Evolutionary conservation across 75 land plant genomes (phyloP).

Genomic region (Cupressus sempervirens): DNA sequence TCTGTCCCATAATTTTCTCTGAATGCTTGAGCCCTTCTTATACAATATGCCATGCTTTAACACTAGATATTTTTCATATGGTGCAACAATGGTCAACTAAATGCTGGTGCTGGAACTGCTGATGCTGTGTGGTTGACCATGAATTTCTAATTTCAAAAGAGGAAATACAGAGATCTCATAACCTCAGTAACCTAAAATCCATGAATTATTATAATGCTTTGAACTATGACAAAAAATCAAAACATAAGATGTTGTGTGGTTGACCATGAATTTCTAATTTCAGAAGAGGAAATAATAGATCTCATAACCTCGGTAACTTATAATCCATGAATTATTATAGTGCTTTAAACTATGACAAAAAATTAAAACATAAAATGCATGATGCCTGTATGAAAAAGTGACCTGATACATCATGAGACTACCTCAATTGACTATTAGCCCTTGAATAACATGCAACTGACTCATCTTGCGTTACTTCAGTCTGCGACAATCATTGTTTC

Average conservation of each 20-base stretch:
- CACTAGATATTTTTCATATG: neutral
- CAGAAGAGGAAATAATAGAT: neutral
- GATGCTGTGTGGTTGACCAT: neutral
- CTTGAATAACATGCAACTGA: neutral
- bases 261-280: neutral
- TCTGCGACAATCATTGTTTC: neutral
- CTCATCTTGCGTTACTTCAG: neutral
- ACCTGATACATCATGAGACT: neutral
- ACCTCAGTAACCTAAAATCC: neutral
- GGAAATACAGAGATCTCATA: neutral
- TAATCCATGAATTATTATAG: neutral
- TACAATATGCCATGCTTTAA: too few species aligned
- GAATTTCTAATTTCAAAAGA: neutral
- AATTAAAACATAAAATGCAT: neutral
- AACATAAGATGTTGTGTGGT: neutral
- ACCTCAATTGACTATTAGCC: neutral
- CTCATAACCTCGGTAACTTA: neutral
- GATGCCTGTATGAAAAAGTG: neutral
- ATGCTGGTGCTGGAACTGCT: neutral
- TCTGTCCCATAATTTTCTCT: neutral
- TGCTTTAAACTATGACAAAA: neutral
- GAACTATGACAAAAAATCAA: too few species aligned
- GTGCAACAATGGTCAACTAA: neutral
- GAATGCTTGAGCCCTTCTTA: neutral
- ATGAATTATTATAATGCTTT: neutral